phyloP scores from a whole-genome alignment of 768 basidiomycete genomes.

The Mycena amicta region DNA sequence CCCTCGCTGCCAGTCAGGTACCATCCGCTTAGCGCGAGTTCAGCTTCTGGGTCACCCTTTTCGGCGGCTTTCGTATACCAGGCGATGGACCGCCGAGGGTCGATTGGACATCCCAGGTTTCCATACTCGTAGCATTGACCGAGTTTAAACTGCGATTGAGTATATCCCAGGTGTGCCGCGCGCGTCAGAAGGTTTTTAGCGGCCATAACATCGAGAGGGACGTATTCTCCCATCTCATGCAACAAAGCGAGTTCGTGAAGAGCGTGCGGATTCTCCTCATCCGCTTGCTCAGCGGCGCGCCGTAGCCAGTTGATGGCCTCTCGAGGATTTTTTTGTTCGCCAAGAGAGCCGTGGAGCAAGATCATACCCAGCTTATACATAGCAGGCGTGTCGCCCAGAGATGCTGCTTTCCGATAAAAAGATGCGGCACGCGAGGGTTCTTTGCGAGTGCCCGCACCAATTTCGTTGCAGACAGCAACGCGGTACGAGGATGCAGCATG shows the following conservation, averaged over 20 bases:
- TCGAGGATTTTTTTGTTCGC: slow-evolving; percentile 81
- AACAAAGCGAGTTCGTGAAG: slow-evolving; percentile 92
- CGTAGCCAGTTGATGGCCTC: slow-evolving; percentile 95
- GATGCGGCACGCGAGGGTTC: slow-evolving; percentile 89
- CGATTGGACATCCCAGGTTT: slow-evolving; percentile 82
- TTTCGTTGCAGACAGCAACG: slow-evolving; percentile 98
- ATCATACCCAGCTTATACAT: slow-evolving; percentile 99
- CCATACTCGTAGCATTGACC: slow-evolving; percentile 97
- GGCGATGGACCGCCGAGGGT: slow-evolving; percentile 91
- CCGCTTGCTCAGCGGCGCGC: slow-evolving; percentile 94
- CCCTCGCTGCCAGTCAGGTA: slow-evolving; percentile 96
- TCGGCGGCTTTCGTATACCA: slow-evolving; percentile 99
- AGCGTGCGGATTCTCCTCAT: slow-evolving; percentile 97
- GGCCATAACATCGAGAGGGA: slow-evolving; percentile 79
- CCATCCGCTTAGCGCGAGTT: slow-evolving; percentile 96
- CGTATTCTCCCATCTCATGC: slow-evolving; percentile 74
- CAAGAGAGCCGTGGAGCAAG: slow-evolving; percentile 80
- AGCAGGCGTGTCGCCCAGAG: slow-evolving; percentile 93
- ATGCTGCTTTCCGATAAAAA: slow-evolving; percentile 96
- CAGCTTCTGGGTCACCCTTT: slow-evolving; percentile 92
- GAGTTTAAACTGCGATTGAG: slow-evolving; percentile 92
- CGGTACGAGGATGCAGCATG: slow-evolving; percentile 94
- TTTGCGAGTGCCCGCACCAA: slow-evolving; percentile 91
- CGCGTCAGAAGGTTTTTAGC: slow-evolving; percentile 87
- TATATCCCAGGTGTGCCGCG: slow-evolving; percentile 91